These are phyloP conservation scores for Xylariales sp. DNA, from an alignment of 2,329 filamentous ascomycete species.

Conservation along the genomic window DNA sequence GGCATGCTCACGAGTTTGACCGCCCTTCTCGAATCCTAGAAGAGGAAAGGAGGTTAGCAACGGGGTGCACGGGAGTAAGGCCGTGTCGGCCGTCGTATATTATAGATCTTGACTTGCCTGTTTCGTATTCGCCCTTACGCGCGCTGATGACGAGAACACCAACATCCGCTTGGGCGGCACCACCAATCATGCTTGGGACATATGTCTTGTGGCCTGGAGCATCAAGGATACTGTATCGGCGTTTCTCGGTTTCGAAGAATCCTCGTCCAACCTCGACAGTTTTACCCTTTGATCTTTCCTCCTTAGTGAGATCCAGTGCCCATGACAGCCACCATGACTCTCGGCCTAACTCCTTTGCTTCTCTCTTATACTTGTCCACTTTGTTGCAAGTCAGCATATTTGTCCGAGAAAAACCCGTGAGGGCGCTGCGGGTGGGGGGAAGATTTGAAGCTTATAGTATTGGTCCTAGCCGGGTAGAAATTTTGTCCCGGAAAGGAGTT, in stretches of 20 bases:
- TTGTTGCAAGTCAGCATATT: slow-evolving; percentile 16
- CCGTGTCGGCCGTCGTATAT: no score
- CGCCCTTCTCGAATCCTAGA: slow-evolving; percentile 81
- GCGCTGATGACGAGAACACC: slow-evolving; percentile 96
- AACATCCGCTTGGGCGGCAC: slow-evolving; percentile 91
- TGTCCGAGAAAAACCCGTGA: neutral
- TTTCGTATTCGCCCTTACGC: slow-evolving; percentile 98
- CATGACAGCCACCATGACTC: slow-evolving; percentile 99
- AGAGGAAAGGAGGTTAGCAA: no score
- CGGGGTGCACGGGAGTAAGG: no score
- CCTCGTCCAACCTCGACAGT: slow-evolving; percentile 97
- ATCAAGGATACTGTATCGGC: slow-evolving; percentile 95
- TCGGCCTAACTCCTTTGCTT: slow-evolving; percentile 94
- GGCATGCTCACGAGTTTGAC: slow-evolving; percentile 96
- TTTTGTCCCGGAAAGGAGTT: no score
- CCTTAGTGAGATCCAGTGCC: slow-evolving; percentile 96
- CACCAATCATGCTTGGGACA: slow-evolving; percentile 98
- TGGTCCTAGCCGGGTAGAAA: neutral
- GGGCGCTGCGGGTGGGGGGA: neutral
- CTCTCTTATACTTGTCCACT: slow-evolving; percentile 95
- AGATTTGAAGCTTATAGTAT: neutral
- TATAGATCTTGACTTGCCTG: slow-evolving; percentile 61
- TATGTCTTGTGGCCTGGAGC: slow-evolving; percentile 98
- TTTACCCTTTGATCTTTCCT: slow-evolving; percentile 96
- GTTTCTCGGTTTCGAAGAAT: slow-evolving; percentile 97